Percentiles rank a stretch among this genome's conserved stretches.
These are phyloP conservation scores for Cercophora newfieldiana DNA, from an alignment of 495 filamentous ascomycete species.

Conservation along the genomic window DNA sequence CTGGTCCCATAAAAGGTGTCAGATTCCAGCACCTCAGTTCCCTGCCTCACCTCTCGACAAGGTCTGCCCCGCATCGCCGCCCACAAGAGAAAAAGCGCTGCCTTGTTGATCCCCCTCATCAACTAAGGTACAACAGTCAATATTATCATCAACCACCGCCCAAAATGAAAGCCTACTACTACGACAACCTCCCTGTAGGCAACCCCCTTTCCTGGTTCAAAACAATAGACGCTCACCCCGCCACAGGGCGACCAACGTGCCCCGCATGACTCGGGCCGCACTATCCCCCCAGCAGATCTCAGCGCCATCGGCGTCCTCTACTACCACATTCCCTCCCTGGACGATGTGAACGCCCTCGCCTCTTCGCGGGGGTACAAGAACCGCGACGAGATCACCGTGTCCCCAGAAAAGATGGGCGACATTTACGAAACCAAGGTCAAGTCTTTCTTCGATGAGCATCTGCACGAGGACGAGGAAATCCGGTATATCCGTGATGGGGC, in stretches of 20 bases:
- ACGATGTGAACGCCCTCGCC: constrained; percentile 71
- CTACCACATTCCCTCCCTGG: constrained; percentile 63
- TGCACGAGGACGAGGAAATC: constrained; percentile 99
- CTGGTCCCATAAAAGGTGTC: too few relatives aligned
- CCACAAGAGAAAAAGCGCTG: too few relatives aligned
- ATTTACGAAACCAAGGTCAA: constrained; percentile 89
- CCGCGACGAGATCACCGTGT: constrained; percentile 90
- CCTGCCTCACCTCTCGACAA: too few relatives aligned
- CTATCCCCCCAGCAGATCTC: constrained; percentile 62
- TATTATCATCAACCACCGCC: too few relatives aligned
- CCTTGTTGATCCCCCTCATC: too few relatives aligned
- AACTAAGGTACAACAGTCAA: too few relatives aligned
- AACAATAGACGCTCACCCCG: neutral
- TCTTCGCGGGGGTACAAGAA: constrained; percentile 82
- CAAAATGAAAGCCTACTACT: constrained; percentile 79
- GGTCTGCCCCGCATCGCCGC: too few relatives aligned
- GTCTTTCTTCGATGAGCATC: constrained; percentile 89
- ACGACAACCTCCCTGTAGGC: constrained; percentile 75
- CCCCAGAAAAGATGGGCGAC: constrained; percentile 80
- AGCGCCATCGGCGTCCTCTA: constrained; percentile 75
- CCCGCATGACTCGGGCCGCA: constrained; percentile 78
- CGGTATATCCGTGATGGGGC: constrained; percentile 89
- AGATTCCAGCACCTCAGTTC: too few relatives aligned
- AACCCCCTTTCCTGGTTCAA: constrained; percentile 18
- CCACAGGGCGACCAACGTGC: constrained; percentile 86